These are phyloP conservation scores for Auricularia sp. DNA, from an alignment of 768 basidiomycete species.

Conservation along the genomic window DNA sequence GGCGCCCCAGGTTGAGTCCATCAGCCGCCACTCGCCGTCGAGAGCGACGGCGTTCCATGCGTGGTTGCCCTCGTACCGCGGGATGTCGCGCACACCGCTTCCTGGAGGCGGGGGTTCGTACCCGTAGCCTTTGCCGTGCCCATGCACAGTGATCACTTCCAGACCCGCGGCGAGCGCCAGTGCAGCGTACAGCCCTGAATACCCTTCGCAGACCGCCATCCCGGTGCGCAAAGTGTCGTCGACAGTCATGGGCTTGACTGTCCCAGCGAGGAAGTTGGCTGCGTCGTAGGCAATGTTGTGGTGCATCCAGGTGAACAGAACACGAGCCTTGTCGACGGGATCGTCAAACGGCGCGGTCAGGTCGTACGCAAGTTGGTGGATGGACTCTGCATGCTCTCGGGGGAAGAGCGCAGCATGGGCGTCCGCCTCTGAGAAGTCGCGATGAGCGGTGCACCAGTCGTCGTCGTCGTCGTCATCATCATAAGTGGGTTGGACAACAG, in stretches of 20 bases:
- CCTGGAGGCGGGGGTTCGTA: constrained; percentile 1
- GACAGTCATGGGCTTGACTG: background rate
- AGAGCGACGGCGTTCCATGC: constrained; percentile 7
- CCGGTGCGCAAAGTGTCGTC: constrained; percentile 3
- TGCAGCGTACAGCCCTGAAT: constrained; percentile 1
- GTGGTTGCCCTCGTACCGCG: constrained; percentile 5
- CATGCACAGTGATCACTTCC: background rate
- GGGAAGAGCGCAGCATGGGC: constrained; percentile 5
- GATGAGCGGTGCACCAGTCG: background rate
- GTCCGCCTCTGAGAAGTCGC: constrained; percentile 2
- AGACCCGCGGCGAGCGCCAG: constrained; percentile 2
- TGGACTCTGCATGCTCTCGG: background rate
- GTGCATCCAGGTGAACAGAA: constrained; percentile 7
- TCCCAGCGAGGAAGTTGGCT: background rate
- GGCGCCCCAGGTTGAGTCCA: constrained; percentile 6
- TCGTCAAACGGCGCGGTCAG: constrained; percentile 4
- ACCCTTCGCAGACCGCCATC: constrained; percentile 7
- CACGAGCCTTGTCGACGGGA: constrained; percentile 3
- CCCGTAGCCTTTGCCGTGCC: constrained; percentile 7
- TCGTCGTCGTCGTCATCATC: background rate
- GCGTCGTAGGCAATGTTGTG: constrained; percentile 7
- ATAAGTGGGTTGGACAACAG: background rate
- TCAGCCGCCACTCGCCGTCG: constrained; percentile 7
- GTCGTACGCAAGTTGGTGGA: constrained; percentile 1
- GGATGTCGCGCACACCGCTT: background rate